phyloP scores from a whole-genome alignment of 352 stramenopile species.

The Globisporangium paddicum region DNA sequence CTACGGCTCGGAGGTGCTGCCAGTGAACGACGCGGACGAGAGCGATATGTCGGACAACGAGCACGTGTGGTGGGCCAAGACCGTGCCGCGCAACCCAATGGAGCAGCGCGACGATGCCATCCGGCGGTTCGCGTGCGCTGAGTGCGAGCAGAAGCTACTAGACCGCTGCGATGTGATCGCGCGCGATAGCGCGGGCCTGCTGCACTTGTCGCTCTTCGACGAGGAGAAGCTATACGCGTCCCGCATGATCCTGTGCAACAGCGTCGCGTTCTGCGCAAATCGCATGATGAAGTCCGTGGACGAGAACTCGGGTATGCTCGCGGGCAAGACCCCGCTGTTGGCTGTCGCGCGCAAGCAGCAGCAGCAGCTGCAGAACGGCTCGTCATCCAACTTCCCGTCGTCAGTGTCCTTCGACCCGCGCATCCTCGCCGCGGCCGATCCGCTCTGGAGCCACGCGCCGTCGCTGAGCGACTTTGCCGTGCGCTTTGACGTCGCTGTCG shows the following conservation, averaged over 20 bases:
- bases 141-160: constrained; percentile 41
- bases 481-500: constrained; percentile 45
- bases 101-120: constrained; percentile 52
- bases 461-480: constrained; percentile 56
- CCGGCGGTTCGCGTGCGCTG: constrained; percentile 25
- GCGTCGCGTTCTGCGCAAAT: constrained; percentile 64
- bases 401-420: constrained; percentile 47
- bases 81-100: constrained; percentile 25
- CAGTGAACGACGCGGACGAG: constrained; percentile 24
- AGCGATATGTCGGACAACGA: constrained; percentile 23
- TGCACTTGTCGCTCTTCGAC: constrained; percentile 63
- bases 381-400: constrained; percentile 33
- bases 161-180: constrained; percentile 27
- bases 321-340: constrained; percentile 39
- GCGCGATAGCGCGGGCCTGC: constrained; percentile 24
- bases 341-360: constrained; percentile 33
- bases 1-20: constrained; percentile 52
- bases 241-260: constrained; percentile 78
- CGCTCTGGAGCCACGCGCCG: constrained; percentile 53
- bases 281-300: constrained; percentile 66
- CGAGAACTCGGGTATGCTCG: constrained; percentile 22
- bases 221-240: constrained; percentile 80
- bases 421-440: constrained; percentile 52
- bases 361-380: constrained; percentile 17
- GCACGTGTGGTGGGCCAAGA: constrained; percentile 55